phyloP scores from a whole-genome alignment of 2,329 filamentous ascomycete genomes.

The Ploettnerulaceae sp. region DNA sequence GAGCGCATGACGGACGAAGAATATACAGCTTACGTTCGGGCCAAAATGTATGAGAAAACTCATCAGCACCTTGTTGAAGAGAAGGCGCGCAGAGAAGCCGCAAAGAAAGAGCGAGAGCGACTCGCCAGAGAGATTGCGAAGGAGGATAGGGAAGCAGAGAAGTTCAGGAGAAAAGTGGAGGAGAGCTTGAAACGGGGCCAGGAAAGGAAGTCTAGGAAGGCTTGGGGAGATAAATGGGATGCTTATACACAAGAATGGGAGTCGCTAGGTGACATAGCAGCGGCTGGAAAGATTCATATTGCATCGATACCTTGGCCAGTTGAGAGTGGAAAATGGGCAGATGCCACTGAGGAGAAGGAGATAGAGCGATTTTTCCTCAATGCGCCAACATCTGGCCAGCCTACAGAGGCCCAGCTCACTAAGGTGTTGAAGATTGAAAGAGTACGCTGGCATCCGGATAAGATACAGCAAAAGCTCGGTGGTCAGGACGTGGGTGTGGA shows the following conservation, averaged over 20 bases:
- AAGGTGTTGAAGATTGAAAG: slow-evolving; percentile 73
- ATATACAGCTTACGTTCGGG: slow-evolving; percentile 79
- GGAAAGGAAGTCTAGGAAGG: slow-evolving; percentile 47
- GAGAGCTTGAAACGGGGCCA: slow-evolving; percentile 62
- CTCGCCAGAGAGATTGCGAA: slow-evolving; percentile 37
- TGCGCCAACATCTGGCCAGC: slow-evolving; percentile 38
- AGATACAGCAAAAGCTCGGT: slow-evolving; percentile 86
- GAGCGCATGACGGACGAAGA: slow-evolving; percentile 91
- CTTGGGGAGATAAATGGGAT: slow-evolving; percentile 57
- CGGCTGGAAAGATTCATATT: slow-evolving; percentile 41
- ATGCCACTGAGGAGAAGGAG: slow-evolving; percentile 47
- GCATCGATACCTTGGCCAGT: slow-evolving; percentile 59
- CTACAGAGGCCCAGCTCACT: slow-evolving; percentile 36
- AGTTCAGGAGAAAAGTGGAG: slow-evolving; percentile 62
- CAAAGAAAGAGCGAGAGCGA: slow-evolving; percentile 45
- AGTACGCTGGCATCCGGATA: slow-evolving; percentile 95
- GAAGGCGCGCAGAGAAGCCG: slow-evolving; percentile 55
- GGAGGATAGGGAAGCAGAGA: slow-evolving; percentile 36
- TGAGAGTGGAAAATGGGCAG: slow-evolving; percentile 50
- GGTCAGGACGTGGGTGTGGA: slow-evolving; percentile 61
- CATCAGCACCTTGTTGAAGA: slow-evolving; percentile 80
- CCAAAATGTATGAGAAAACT: slow-evolving; percentile 93
- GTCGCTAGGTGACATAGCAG: slow-evolving; percentile 35
- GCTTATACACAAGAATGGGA: slow-evolving; percentile 63
- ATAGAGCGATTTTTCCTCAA: slow-evolving; percentile 58